Percentiles rank a stretch among this genome's conserved stretches.
Evolutionary conservation across 1,284 basidiomycete species (phyloP).

Genomic region (Afroboletus lepidellus): DNA sequence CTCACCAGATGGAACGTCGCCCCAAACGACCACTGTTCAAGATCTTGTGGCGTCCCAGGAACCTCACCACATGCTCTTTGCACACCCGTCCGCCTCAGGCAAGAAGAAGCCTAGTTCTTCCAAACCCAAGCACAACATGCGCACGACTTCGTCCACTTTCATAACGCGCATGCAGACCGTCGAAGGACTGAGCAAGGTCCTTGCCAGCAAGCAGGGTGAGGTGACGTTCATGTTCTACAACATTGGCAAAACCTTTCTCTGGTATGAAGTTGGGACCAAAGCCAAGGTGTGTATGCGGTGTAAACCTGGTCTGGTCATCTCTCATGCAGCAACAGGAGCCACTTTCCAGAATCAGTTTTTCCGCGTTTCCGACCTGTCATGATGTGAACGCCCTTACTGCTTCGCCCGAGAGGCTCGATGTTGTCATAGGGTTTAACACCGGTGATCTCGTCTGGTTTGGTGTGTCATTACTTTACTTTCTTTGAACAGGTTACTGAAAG

Average conservation of each 20-base stretch:
- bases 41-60: conserved; percentile 38
- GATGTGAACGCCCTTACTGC: conserved; percentile 82
- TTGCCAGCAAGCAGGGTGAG: conserved; percentile 81
- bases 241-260: conserved; percentile 73
- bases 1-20: conserved; percentile 39
- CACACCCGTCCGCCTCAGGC: conserved; percentile 40
- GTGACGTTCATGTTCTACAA: conserved; percentile 85
- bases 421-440: conserved; percentile 89
- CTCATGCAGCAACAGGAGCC: conserved; percentile 61
- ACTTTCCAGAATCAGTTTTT: conserved; percentile 82
- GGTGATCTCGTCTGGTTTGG: conserved; percentile 94
- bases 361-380: conserved; percentile 86
- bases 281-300: conserved; percentile 56
- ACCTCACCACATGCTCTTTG: conserved; percentile 48
- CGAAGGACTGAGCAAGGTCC: conserved; percentile 71
- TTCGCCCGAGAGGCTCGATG: conserved; percentile 77
- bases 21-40: conserved; percentile 21
- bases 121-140: conserved; percentile 84
- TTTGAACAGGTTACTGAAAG: not conserved
- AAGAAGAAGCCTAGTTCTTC: conserved; percentile 63
- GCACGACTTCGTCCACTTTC: conserved; percentile 86
- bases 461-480: conserved; percentile 33
- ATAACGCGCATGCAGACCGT: conserved; percentile 80
- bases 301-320: not conserved
- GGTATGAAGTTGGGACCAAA: conserved; percentile 79